Conservation (phyloP, 2,329 filamentous ascomycete species). For the Calonectria montana region DNA sequence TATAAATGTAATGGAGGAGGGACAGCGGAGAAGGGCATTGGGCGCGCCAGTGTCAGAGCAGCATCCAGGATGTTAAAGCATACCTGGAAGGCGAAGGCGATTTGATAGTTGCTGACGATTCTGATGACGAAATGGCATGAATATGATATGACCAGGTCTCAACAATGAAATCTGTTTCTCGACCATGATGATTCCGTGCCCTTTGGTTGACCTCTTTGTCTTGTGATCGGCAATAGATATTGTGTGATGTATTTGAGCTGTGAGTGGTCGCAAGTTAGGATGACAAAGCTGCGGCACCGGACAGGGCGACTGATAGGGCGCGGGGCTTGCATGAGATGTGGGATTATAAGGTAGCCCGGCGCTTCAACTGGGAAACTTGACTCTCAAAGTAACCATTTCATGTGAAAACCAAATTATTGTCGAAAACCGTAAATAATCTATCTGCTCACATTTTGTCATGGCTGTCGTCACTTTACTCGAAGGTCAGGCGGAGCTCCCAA, state of each 20-base stretch:
- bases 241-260: not conserved
- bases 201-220: not conserved
- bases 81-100: conserved; percentile 28
- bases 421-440: not conserved
- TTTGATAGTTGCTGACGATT: conserved; percentile 45
- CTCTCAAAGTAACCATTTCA: not conserved
- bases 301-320: conserved; percentile 2
- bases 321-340: conserved; percentile 15
- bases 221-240: not conserved
- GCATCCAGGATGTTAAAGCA: conserved; percentile 18
- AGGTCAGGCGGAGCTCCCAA: conserved; percentile 67
- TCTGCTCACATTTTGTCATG: conserved; percentile 39
- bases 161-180: conserved; percentile 15
- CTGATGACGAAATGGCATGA: conserved; percentile 48
- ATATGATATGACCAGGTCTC: conserved; percentile 48
- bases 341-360: not conserved
- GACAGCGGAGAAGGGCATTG: conserved; percentile 21
- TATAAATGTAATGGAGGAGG: conserved; percentile 39
- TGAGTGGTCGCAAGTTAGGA: not conserved
- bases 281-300: conserved; percentile 14
- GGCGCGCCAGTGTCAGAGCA: conserved; percentile 17
- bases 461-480: conserved; percentile 43
- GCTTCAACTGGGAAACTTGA: not conserved
- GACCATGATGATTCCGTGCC: not conserved
- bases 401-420: not conserved